Conservation (phyloP, 2,329 filamentous ascomycete species). For the Claviceps pazoutovae region DNA sequence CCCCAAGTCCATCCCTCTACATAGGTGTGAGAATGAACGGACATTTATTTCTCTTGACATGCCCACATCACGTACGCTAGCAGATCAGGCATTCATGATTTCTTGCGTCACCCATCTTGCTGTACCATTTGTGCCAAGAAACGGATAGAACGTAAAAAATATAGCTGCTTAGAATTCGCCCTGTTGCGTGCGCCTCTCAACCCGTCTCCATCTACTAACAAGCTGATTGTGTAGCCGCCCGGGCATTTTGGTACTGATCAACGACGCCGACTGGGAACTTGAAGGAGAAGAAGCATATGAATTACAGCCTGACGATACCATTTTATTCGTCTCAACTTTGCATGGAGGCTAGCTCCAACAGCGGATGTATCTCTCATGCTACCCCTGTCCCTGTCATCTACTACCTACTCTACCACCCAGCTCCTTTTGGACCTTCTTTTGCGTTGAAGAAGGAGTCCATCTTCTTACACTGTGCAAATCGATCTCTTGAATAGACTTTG, state of each 20-base stretch:
- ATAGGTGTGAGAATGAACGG: not conserved
- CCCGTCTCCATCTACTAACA: slow-evolving; percentile 11
- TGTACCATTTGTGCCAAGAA: not conserved
- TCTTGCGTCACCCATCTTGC: not conserved
- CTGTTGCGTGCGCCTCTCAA: not conserved
- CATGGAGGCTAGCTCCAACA: slow-evolving; percentile 59
- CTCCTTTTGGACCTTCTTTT: not conserved
- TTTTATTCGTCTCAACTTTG: slow-evolving; percentile 91
- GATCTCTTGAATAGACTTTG: not conserved
- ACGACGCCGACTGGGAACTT: slow-evolving; percentile 96
- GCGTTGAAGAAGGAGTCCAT: not conserved
- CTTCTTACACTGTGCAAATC: not conserved
- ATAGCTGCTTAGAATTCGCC: not conserved
- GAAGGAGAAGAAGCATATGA: slow-evolving; percentile 89
- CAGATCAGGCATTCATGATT: not conserved
- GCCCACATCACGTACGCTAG: not conserved
- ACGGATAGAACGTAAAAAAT: not conserved
- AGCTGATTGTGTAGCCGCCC: slow-evolving; percentile 50
- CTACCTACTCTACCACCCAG: not conserved
- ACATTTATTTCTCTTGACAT: not conserved
- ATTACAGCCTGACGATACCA: slow-evolving; percentile 67
- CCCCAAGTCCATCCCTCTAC: not conserved
- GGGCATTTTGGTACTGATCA: slow-evolving; percentile 90
- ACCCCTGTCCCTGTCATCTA: not conserved
- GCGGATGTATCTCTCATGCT: not conserved